These are phyloP conservation scores for Linnemannia elongata DNA, from an alignment of 192 early-diverging fungal genomes.

Conservation along the genomic window DNA sequence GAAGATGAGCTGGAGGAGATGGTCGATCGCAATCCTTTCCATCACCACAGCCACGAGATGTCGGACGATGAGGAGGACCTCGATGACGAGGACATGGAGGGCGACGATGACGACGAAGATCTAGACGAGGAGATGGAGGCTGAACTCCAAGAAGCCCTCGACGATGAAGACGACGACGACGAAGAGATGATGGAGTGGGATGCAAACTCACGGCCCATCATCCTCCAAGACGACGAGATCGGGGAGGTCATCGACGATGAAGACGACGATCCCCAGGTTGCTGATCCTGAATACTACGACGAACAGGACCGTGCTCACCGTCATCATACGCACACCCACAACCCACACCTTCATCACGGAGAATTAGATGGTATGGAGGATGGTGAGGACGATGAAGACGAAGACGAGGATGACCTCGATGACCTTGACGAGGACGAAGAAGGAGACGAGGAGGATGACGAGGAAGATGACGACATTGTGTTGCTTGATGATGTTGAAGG, in stretches of 20 bases:
- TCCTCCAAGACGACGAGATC: constrained; percentile 58
- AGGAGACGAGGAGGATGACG: constrained; percentile 63
- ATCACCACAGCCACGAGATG: constrained; percentile 58
- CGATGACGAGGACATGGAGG: constrained; percentile 61
- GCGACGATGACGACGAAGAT: constrained; percentile 63
- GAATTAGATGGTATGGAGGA: constrained; percentile 70
- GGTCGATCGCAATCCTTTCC: constrained; percentile 60
- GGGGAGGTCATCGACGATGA: constrained; percentile 63
- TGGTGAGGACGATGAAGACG: constrained; percentile 70
- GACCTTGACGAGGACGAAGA: constrained; percentile 63
- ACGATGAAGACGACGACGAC: constrained; percentile 69
- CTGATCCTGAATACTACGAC: constrained; percentile 63
- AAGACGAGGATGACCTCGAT: constrained; percentile 61
- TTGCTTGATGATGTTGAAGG: constrained; percentile 54
- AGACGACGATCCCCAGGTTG: constrained; percentile 67
- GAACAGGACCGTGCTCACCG: constrained; percentile 61
- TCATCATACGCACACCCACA: constrained; percentile 56
- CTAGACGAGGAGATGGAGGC: constrained; percentile 64
- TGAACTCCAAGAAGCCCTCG: constrained; percentile 48
- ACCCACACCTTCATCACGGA: constrained; percentile 65
- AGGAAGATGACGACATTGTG: constrained; percentile 55
- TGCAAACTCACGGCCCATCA: constrained; percentile 60
- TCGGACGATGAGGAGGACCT: constrained; percentile 65
- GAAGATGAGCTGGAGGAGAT: constrained; percentile 73
- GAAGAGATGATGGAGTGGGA: constrained; percentile 71